Conservation (phyloP, 1,284 basidiomycete genomes). For the Moniliophthora roreri region DNA sequence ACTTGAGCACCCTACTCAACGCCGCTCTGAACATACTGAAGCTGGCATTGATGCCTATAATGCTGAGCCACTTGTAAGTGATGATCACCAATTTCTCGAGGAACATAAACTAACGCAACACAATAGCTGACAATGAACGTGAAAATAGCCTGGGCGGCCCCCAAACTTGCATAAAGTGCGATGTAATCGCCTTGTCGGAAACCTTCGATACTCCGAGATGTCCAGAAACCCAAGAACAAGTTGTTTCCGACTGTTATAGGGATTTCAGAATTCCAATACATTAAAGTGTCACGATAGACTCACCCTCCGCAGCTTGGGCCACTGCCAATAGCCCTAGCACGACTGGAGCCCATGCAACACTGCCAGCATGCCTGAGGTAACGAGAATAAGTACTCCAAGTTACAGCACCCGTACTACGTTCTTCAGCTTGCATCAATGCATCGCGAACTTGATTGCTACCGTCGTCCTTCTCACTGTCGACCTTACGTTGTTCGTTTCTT, state of each 20-base stretch:
- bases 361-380: conserved; percentile 40
- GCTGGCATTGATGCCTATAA: conserved; percentile 46
- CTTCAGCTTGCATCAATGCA: conserved; percentile 32
- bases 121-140: conserved; percentile 42
- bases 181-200: conserved; percentile 47
- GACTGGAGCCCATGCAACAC: conserved; percentile 24
- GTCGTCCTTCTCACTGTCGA: background rate
- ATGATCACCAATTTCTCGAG: too few relatives aligned
- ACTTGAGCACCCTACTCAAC: conserved; percentile 45
- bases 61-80: conserved; percentile 39
- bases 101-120: conserved; percentile 30
- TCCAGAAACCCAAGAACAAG: conserved; percentile 22
- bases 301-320: conserved; percentile 18
- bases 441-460: conserved; percentile 1
- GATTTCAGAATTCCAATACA: background rate
- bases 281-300: background rate
- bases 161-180: conserved; percentile 49
- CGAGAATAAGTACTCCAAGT: conserved; percentile 33
- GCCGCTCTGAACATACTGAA: conserved; percentile 48
- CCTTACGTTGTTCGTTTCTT: background rate
- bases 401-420: conserved; percentile 38
- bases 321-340: conserved; percentile 12
- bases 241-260: conserved; percentile 18
- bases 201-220: conserved; percentile 22
- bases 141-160: conserved; percentile 35